Base-by-base conservation (phyloP, 2,329 filamentous ascomycete genomes). In the Colletotrichum phormii region DNA sequence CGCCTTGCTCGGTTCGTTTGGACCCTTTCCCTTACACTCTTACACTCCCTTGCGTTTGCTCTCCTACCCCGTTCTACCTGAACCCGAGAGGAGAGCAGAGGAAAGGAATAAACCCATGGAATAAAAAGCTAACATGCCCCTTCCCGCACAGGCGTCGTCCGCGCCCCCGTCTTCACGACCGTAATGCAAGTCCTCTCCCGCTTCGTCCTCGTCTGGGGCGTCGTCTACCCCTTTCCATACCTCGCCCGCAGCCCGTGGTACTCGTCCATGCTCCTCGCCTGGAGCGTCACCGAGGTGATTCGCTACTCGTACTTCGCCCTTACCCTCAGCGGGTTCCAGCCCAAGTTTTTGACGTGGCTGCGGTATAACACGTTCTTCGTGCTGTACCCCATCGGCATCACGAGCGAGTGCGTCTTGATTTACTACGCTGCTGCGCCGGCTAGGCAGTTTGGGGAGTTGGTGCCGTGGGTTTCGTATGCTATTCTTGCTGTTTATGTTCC, bases 341-440 rank as follows among this genome's bases (percentile, higher is more conserved):
- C 95, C 0, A 81, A 78, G 0, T 85, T 88, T 72, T 88, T 98
- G 80, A 91, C 90, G 49, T 97, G 95, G 93, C 85, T 97, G 82
- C 88, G 95, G 77, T 95, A 98, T 84, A 98, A 97, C 82, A 95
- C 94, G 8, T 99, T 99, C 84, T 95, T 94, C 78, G 85, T 98
- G 49, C 89, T 99, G 26, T 99, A 99, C 84, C 97, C 97, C 1
- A 81, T 98, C 72, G 97, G 97, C 54, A 98, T 98, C 79, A 87
- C 89, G 53, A 97, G 94, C 84, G 97, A 99, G 88, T 94, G 93
- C 78, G 90, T 89, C 83, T 88, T 98, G 78, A 91, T 98, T 64
- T 94, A 91, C 80, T 86, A 88, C 69, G 91, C 94, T 1, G 88
- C 93, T 61, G 87, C 83, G 13, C 91, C 93, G 2, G 90, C 90